Evolutionary conservation across 2,329 filamentous ascomycete species (phyloP).

Genomic region (Ophiostoma sp.): DNA sequence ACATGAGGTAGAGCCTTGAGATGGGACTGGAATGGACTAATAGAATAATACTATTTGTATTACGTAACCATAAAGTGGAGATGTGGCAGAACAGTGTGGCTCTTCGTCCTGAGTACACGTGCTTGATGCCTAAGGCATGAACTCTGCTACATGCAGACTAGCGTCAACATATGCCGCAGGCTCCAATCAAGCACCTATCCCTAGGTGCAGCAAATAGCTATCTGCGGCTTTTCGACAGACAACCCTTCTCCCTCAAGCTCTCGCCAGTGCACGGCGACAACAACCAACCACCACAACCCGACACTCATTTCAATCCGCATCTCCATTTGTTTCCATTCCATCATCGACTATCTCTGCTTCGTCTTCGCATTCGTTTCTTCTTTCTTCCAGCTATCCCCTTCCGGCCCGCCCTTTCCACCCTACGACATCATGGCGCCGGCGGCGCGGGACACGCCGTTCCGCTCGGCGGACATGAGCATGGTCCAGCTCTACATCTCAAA

Average conservation of each 20-base stretch:
- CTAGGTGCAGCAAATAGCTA: constrained; percentile 19
- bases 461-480: constrained; percentile 99
- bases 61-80: not conserved
- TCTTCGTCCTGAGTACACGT: constrained; percentile 8
- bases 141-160: constrained; percentile 9
- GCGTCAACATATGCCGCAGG: constrained; percentile 26
- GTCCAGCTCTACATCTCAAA: constrained; percentile 99
- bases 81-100: constrained; percentile 8
- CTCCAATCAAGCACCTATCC: constrained; percentile 15
- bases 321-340: not conserved
- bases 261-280: constrained; percentile 21
- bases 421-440: constrained; percentile 53
- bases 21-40: not conserved
- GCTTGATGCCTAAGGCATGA: constrained; percentile 25
- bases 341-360: not conserved
- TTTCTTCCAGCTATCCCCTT: not conserved
- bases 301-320: constrained; percentile 14
- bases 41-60: constrained; percentile 11
- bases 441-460: constrained; percentile 89
- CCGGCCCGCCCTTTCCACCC: constrained; percentile 13
- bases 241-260: constrained; percentile 17
- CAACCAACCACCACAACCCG: constrained; percentile 4
- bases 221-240: constrained; percentile 19
- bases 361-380: not conserved
- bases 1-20: too few relatives aligned